A percentile compares a stretch with the other conserved stretches of the same genome.
These are phyloP conservation scores for Stachybotrys echinatus DNA, from an alignment of 2,329 filamentous ascomycete species.

Conservation along the genomic window DNA sequence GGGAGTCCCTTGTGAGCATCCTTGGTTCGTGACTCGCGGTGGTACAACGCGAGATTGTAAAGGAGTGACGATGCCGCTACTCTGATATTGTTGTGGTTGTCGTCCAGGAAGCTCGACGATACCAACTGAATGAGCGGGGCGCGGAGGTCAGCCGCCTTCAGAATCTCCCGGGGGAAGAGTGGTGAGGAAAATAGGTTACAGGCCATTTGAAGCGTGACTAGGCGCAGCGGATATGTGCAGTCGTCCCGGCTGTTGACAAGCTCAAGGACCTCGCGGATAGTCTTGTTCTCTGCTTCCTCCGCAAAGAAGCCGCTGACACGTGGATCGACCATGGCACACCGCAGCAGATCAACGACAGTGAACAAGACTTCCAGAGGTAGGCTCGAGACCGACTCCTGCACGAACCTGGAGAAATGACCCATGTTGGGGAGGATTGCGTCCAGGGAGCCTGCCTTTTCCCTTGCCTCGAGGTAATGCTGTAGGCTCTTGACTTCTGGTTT, in stretches of 20 bases:
- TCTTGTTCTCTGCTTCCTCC: constrained; percentile 63
- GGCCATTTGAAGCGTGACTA: constrained; percentile 76
- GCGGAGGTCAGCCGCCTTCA: constrained; percentile 46
- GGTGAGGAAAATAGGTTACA: constrained; percentile 81
- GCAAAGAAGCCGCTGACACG: constrained; percentile 79
- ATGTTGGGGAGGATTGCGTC: constrained; percentile 70
- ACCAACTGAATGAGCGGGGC: constrained; percentile 62
- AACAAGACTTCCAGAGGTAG: constrained; percentile 67
- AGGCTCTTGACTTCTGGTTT: constrained; percentile 58
- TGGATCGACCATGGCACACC: constrained; percentile 70
- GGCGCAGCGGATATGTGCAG: constrained; percentile 75
- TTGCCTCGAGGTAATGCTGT: constrained; percentile 64
- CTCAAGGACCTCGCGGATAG: constrained; percentile 56
- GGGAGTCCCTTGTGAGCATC: constrained; percentile 53
- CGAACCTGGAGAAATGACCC: constrained; percentile 53
- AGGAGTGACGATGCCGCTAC: constrained; percentile 78
- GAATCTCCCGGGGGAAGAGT: constrained; percentile 62
- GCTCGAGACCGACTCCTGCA: constrained; percentile 48
- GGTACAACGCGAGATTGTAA: constrained; percentile 73
- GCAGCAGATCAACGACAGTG: constrained; percentile 77
- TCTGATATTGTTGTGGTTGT: constrained; percentile 65
- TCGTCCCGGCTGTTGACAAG: constrained; percentile 49
- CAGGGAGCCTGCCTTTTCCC: constrained; percentile 50
- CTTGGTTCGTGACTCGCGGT: constrained; percentile 59
- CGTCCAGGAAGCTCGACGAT: constrained; percentile 74